phyloP scores from a whole-genome alignment of 805 yeast genomes.

The Suhomyces faveliae region DNA sequence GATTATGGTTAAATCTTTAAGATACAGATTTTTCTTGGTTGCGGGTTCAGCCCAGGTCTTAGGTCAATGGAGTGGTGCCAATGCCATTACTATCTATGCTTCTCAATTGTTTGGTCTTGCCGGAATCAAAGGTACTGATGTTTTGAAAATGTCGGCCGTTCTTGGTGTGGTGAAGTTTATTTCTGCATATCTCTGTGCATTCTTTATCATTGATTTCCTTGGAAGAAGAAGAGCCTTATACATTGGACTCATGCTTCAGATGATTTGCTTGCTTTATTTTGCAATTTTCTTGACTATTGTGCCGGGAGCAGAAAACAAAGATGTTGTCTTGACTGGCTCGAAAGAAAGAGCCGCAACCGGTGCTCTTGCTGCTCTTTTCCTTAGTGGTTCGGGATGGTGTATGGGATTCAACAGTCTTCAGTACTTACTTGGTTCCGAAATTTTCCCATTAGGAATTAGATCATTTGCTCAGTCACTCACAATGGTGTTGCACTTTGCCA shows the following conservation, averaged over 20 bases:
- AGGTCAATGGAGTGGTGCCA: conserved; percentile 29
- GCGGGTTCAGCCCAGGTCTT: conserved; percentile 18
- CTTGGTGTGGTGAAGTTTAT: conserved; percentile 25
- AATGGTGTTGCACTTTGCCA: conserved; percentile 27
- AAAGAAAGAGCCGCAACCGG: conserved; percentile 16
- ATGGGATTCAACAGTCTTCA: conserved; percentile 25
- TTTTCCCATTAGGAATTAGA: conserved; percentile 24
- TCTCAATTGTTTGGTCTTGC: conserved; percentile 21
- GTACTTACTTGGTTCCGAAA: conserved; percentile 25
- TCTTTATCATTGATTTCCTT: conserved; percentile 23
- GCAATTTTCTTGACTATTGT: conserved; percentile 23
- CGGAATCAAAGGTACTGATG: conserved; percentile 20
- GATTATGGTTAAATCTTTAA: conserved; percentile 16
- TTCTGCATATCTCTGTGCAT: conserved; percentile 22
- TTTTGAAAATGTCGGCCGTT: conserved; percentile 23
- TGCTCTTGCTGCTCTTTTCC: conserved; percentile 24
- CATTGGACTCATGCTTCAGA: conserved; percentile 21
- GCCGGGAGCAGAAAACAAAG: conserved; percentile 17
- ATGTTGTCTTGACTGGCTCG: conserved; percentile 12
- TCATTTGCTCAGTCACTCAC: conserved; percentile 23
- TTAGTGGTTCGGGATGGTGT: conserved; percentile 25
- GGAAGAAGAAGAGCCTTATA: conserved; percentile 23
- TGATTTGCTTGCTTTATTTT: conserved; percentile 17
- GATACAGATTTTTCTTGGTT: conserved; percentile 22
- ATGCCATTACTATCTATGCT: conserved; percentile 25